Percentiles rank a stretch among this genome's conserved stretches.
These are phyloP conservation scores for Brettanomyces bruxellensis DNA, from an alignment of 805 yeast species.

Conservation along the genomic window DNA sequence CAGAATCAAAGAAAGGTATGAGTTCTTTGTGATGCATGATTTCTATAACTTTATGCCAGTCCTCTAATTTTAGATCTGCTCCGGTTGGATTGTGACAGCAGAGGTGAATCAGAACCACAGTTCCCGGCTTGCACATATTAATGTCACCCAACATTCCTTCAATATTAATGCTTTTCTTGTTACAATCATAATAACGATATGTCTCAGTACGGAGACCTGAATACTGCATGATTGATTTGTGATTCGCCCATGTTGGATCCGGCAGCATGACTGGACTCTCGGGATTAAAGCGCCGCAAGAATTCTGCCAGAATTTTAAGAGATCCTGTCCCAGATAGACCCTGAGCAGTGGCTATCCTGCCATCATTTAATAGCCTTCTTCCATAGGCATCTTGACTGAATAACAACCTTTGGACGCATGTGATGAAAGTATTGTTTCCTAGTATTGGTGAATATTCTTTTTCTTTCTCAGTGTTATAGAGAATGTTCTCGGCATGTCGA, in stretches of 20 bases:
- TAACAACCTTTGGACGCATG: slow-evolving; percentile 59
- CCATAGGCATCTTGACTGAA: slow-evolving; percentile 60
- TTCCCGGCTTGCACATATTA: slow-evolving; percentile 42
- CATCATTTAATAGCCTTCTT: slow-evolving; percentile 43
- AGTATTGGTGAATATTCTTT: slow-evolving; percentile 84
- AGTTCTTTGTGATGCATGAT: slow-evolving; percentile 49
- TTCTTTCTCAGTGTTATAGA: slow-evolving; percentile 42
- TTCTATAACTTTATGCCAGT: slow-evolving; percentile 71
- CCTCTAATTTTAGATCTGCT: slow-evolving; percentile 73
- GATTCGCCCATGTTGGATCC: slow-evolving; percentile 93
- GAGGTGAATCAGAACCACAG: slow-evolving; percentile 75
- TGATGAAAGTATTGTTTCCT: slow-evolving; percentile 64
- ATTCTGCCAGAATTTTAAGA: slow-evolving; percentile 73
- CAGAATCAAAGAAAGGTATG: slow-evolving; percentile 84
- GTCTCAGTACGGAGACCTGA: slow-evolving; percentile 56
- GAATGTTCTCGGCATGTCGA: slow-evolving; percentile 48
- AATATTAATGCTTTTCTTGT: slow-evolving; percentile 54
- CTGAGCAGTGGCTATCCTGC: slow-evolving; percentile 74
- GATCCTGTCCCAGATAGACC: slow-evolving; percentile 96
- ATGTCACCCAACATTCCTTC: slow-evolving; percentile 57
- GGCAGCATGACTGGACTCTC: slow-evolving; percentile 58
- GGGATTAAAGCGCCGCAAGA: slow-evolving; percentile 52
- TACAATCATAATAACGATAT: slow-evolving; percentile 65
- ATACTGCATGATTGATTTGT: slow-evolving; percentile 65
- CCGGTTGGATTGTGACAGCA: slow-evolving; percentile 98